These are phyloP conservation scores for Psidium friedrichsthalianum DNA, from an alignment of 345 rosid species.

Conservation along the genomic window DNA sequence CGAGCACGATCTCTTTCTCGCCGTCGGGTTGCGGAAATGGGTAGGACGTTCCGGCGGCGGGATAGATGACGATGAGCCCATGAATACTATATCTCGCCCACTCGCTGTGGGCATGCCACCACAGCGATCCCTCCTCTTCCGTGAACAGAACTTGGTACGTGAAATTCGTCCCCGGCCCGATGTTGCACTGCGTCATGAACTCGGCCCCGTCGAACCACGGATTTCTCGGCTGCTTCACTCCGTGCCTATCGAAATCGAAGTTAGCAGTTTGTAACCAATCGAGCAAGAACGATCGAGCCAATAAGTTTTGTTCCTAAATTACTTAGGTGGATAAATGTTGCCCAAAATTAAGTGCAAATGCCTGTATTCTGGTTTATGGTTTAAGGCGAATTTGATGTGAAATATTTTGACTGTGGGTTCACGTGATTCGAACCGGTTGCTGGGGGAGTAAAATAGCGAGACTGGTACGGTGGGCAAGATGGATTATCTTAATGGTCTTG, in stretches of 20 bases:
- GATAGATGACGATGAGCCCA: neutral
- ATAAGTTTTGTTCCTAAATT: neutral
- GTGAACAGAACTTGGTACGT: neutral
- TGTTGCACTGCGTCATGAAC: neutral
- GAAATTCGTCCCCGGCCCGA: neutral
- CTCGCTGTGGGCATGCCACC: neutral
- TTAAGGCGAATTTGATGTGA: neutral
- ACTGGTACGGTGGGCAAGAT: neutral
- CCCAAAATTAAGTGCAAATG: too few relatives aligned
- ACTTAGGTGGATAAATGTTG: neutral
- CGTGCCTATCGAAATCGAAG: neutral
- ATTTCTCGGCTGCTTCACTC: neutral
- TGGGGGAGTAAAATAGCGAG: neutral
- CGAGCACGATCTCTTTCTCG: neutral
- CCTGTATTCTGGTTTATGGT: neutral
- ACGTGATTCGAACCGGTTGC: neutral
- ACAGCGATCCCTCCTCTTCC: neutral
- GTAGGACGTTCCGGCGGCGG: neutral
- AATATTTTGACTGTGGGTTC: neutral
- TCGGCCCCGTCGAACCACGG: neutral
- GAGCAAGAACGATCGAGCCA: neutral
- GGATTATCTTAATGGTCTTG: neutral
- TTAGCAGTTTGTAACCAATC: neutral
- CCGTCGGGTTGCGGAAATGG: neutral
- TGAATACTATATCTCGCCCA: neutral